Evolutionary conservation across 176 grass and related monocot species (phyloP), one percentile per base, ranked within the genome.

Genomic region (Areca catechu): DNA sequence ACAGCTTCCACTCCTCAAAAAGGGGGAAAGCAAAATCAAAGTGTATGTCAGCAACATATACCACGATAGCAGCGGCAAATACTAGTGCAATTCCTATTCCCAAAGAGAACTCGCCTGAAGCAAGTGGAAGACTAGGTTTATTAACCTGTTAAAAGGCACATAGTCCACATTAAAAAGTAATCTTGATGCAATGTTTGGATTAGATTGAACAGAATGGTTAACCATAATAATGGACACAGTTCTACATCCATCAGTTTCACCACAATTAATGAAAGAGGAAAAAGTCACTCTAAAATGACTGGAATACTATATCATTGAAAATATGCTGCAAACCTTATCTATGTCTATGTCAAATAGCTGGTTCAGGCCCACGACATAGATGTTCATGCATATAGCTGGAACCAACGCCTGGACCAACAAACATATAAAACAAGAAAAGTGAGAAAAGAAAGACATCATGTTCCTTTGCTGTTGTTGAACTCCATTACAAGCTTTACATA

Each of bases 351-450:
- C 90, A 68, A 72, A 95, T 37, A 89, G 59, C 51, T 86, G 90
- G 67, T 95, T 95, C 51, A 95, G 30, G 7, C 90, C 82, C 25
- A 95, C 90, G 4, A 95, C 82, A 70, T 95, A 89, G 27, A 95
- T 72, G 60, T 95, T 89, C 90, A 89, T 95, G 72, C 65, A 89
- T 74, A 95, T 61, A 24, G 90, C 82, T 1, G 90, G 62, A 3
- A 63, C 22, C 53, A 95, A 70, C 62, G 90, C 85, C 90, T 95
- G 58, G 10, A 57, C 56, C 27, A 69, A 10, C 23, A 62, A 49
- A 20, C 9, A 43, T 43, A 14, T 43, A 43, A 48, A 12, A 27
- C 10, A 47, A 24, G 57, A 19, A 56, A 54, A 15, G 6, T 57
- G 5, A 57, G 20, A n/a, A 20, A 37, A 67, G 43, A 24, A n/a